phyloP scores from a whole-genome alignment of 2,329 filamentous ascomycete species.

The Chrysosporium keratinophilum region DNA sequence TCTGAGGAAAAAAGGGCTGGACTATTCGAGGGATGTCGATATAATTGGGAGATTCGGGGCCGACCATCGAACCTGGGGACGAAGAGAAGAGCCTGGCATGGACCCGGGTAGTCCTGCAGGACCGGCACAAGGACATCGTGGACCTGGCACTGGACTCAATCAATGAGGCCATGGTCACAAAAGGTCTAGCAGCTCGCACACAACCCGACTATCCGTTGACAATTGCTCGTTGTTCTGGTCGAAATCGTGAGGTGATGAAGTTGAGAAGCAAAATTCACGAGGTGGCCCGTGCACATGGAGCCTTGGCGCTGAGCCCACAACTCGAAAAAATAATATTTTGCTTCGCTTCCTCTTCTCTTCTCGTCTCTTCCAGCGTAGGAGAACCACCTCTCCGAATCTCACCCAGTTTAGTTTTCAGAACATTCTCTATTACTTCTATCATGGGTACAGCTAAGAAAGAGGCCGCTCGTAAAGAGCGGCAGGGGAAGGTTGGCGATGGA shows the following conservation, averaged over 20 bases:
- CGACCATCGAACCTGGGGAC: slow-evolving; percentile 29
- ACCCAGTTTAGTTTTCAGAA: slow-evolving; percentile 14
- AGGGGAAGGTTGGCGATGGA: slow-evolving; percentile 76
- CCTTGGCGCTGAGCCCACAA: slow-evolving; percentile 14
- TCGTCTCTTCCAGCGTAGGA: slow-evolving; percentile 4
- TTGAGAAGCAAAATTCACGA: slow-evolving; percentile 8
- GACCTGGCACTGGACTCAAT: slow-evolving; percentile 13
- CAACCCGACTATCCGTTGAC: background rate
- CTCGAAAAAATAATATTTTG: slow-evolving; percentile 18
- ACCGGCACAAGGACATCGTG: slow-evolving; percentile 31
- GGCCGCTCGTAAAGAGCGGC: slow-evolving; percentile 64
- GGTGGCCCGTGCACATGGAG: slow-evolving; percentile 14
- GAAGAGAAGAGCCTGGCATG: slow-evolving; percentile 34
- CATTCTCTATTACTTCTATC: slow-evolving; percentile 21
- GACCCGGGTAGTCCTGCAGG: slow-evolving; percentile 25
- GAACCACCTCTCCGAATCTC: background rate
- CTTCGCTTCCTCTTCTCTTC: slow-evolving; percentile 16
- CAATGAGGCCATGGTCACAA: slow-evolving; percentile 13
- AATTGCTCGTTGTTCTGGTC: background rate
- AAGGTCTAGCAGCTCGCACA: background rate
- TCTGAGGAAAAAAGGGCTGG: slow-evolving; percentile 52
- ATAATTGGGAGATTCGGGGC: slow-evolving; percentile 76
- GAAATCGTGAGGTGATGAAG: background rate
- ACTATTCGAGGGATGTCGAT: slow-evolving; percentile 68
- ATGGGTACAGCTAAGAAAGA: slow-evolving; percentile 96